Evolutionary conservation across 2,329 filamentous ascomycete species (phyloP).

Genomic region (Fusarium citri): DNA sequence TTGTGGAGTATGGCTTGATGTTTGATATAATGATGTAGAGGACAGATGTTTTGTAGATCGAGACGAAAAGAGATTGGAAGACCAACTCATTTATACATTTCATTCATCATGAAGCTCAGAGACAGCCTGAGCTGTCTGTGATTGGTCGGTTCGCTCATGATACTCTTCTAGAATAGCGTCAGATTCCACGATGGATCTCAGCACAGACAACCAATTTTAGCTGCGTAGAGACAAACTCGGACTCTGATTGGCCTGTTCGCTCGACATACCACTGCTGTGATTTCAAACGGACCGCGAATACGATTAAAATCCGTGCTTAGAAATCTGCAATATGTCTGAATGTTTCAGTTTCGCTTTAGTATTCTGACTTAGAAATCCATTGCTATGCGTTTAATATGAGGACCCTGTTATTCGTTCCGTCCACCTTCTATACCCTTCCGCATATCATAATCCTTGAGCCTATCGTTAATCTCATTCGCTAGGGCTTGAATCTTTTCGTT

Average conservation of each 20-base stretch:
- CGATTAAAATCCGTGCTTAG: neutral
- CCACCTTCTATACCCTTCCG: neutral
- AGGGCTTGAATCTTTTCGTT: constrained; percentile 48
- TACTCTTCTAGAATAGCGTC: neutral
- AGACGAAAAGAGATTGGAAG: neutral
- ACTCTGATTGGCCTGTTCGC: neutral
- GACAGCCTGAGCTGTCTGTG: neutral
- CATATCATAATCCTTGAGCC: constrained; percentile 48
- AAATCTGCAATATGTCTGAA: neutral
- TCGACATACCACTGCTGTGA: neutral
- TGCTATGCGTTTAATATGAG: too few relatives aligned
- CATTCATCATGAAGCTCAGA: too few relatives aligned
- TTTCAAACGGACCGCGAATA: neutral
- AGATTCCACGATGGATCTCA: neutral
- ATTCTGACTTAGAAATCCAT: neutral
- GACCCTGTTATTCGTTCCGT: neutral
- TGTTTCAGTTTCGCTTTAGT: too few relatives aligned
- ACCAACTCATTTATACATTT: constrained; percentile 16
- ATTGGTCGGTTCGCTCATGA: constrained; percentile 38
- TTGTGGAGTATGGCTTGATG: too few relatives aligned
- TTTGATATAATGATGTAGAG: too few relatives aligned
- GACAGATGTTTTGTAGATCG: neutral
- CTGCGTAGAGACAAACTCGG: too few relatives aligned
- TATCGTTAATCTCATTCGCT: constrained; percentile 47
- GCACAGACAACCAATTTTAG: neutral